These are phyloP conservation scores for Apiospora koreana DNA, from an alignment of 2,329 filamentous ascomycete genomes.

Conservation along the genomic window DNA sequence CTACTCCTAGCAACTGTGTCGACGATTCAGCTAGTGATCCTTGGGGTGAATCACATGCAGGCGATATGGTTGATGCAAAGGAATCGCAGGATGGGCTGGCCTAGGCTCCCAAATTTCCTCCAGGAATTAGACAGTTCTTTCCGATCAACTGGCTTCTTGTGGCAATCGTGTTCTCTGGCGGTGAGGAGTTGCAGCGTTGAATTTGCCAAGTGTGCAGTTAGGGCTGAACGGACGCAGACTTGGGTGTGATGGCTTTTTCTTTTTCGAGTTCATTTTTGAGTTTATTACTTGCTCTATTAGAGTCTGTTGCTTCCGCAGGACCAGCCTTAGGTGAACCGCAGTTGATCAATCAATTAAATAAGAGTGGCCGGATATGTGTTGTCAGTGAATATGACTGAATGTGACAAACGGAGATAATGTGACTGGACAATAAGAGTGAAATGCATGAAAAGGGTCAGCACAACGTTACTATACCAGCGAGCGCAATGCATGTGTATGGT, in stretches of 20 bases:
- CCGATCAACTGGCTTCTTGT: too few species aligned
- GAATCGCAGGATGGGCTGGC: neutral
- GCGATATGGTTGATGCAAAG: neutral
- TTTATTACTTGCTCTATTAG: too few species aligned
- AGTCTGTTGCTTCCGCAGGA: too few species aligned
- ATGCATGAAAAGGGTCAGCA: too few species aligned
- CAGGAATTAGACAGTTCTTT: neutral
- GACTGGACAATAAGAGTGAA: too few species aligned
- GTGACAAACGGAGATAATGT: neutral
- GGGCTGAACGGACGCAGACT: neutral
- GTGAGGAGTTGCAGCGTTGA: neutral
- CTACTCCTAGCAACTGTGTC: neutral
- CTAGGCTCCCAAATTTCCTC: neutral
- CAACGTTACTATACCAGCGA: too few species aligned
- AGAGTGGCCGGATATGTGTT: too few species aligned
- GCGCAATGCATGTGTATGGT: too few species aligned
- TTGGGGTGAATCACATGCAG: neutral
- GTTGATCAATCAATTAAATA: too few species aligned
- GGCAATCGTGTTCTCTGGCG: neutral
- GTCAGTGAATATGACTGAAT: neutral
- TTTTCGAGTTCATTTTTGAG: too few species aligned
- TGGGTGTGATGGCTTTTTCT: too few species aligned
- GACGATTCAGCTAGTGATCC: neutral
- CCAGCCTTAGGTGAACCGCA: too few species aligned
- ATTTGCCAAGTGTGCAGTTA: neutral